Evolutionary conservation across 768 basidiomycete genomes (phyloP), one percentile per base, ranked within the genome.

Genomic region (Psilocybe subaeruginosa): DNA sequence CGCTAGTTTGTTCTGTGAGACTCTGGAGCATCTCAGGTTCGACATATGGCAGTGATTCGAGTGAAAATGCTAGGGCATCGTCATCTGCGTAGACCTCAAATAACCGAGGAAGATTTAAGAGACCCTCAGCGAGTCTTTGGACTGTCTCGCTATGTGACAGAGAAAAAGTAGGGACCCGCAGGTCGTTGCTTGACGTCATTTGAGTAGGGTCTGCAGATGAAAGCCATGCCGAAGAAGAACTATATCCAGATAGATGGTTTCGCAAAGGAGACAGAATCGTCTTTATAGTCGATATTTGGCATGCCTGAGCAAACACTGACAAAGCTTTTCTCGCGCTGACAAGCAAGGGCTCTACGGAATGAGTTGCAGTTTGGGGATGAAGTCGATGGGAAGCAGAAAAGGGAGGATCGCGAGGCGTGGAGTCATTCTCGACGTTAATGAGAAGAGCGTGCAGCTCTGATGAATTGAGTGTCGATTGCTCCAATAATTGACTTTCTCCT

Each of bases 41-140:
- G 53, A 92, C 72, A 66, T 86, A 85, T 0, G 91, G 93, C 8
- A 98, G 77, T 4, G 91, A 93, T 51, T 90, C 87, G 43, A 98
- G 78, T 37, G 93, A 94, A 74, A 95, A 97, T 2, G 88, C 85
- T 8, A 98, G 82, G 8, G 93, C 92, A 62, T 95, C 94, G 71
- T 98, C 95, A 59, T 90, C 89, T 6, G 91, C 93, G 69, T 97
- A 97, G 16, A 96, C 91, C 73, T 99, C 96, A 69, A 99, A 97
- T 14, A 99, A 78, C 58, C 95, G 78, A 2, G 97, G 94, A 2
- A 99, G 85, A 76, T 97, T 97, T 33, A 98, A 80, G 35, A 99
- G 77, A n/a, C 95, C 95, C 70, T 99, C 97, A 2, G 93, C 92
- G 33, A 98, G 89, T 59, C 88, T 87, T 61, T 95, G 92, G 62